These are phyloP conservation scores for Dryas integrifolia DNA, from an alignment of 331 rosid species.

Conservation along the genomic window DNA sequence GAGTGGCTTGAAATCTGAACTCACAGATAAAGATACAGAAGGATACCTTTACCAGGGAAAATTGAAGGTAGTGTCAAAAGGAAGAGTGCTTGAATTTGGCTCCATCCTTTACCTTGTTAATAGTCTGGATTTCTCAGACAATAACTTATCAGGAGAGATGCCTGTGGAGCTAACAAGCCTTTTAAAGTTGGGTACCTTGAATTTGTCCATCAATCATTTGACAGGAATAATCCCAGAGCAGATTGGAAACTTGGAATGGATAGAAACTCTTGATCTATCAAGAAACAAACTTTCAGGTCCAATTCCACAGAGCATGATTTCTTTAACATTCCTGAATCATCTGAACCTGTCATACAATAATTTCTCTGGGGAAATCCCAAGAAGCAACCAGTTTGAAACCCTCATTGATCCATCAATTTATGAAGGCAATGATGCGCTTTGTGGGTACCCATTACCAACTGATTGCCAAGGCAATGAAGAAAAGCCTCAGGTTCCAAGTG, in stretches of 20 bases:
- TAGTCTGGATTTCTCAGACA: slow-evolving; percentile 8
- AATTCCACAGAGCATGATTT: slow-evolving; percentile 13
- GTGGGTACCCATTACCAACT: slow-evolving; percentile 4
- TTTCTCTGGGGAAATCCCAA: slow-evolving; percentile 8
- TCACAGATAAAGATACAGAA: neutral
- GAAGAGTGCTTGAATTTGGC: neutral
- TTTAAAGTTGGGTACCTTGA: neutral
- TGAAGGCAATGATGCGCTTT: slow-evolving; percentile 11
- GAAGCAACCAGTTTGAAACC: slow-evolving; percentile 3
- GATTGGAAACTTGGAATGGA: neutral
- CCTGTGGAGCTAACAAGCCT: neutral
- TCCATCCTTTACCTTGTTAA: neutral
- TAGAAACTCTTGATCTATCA: slow-evolving; percentile 19
- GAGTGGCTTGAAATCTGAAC: neutral
- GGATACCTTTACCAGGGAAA: neutral
- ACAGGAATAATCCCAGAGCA: neutral
- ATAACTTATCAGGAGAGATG: slow-evolving; percentile 16
- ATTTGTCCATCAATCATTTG: slow-evolving; percentile 13
- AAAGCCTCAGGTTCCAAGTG: neutral
- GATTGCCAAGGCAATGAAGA: neutral
- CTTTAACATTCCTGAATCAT: slow-evolving; percentile 9
- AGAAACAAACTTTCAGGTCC: slow-evolving; percentile 11
- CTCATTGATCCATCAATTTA: neutral
- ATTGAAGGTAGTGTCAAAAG: neutral
- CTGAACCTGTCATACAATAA: slow-evolving; percentile 14